Base-by-base conservation (phyloP, 176 grass and related monocot species). In the Oryza nivara region DNA sequence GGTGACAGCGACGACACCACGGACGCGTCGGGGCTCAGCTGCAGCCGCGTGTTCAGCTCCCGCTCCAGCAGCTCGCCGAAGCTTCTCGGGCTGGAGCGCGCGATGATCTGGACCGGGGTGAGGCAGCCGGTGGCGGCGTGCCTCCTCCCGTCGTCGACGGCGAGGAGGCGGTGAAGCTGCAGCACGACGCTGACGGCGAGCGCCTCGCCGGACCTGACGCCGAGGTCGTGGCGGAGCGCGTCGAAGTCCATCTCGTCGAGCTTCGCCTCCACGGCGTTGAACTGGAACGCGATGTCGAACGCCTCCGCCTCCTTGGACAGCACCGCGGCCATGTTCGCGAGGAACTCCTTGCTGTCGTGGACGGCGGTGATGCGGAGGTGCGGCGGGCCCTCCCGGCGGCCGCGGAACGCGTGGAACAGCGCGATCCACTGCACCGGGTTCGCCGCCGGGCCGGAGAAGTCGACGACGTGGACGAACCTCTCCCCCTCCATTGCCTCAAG, bases 361-460 rank as follows among this genome's bases (percentile, higher is more conserved):
- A 92, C 87, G 20, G 71, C 88, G 8, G 88, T 93, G 69, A 93
- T 71, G 22, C 92, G 92, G 35, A 94, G 92, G 74, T 84, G 73
- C 3, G 92, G 92, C 1, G 89, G 74, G 5, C 89, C 26, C 0
- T 83, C 92, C 2, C 81, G 85, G 7, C 92, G 87, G 38, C 26
- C 25, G 13, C 78, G 78, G 65, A 94, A 89, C 4, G 89, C 78
- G 79, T 92, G 87, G 64, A 94, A 26, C 26, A 26, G 83, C 43
- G 92, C 92, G 10, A 91, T 81, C 92, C 92, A 94, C 74, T 94
- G 92, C 74, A 89, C 88, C 3, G 87, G 36, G 70, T 94, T 88
- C 16, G 90, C 52, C 17, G 80, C 83, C 16, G 90, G 74, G 63
- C 89, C 89, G 49, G 89, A 90, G 52, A 94, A 79, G 78, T 94